Evolutionary conservation across 2,329 filamentous ascomycete species (phyloP), one percentile per base, ranked within the genome.

Genomic region (Neurospora crassa): DNA sequence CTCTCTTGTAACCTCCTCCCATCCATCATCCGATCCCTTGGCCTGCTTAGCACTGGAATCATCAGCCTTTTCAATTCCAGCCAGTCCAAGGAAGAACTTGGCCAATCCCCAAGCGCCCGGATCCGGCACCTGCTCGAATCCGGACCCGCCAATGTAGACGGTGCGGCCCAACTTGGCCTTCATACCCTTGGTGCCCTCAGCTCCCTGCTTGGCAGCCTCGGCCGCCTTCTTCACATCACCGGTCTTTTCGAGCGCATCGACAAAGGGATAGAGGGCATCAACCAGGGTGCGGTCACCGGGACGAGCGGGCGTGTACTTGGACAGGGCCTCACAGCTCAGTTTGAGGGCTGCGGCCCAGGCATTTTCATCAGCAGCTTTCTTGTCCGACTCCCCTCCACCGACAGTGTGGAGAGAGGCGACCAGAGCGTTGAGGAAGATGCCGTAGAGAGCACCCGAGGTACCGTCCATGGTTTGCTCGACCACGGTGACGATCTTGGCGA

Each of bases 131-230:
- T 92, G 83, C 82, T 89, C 89, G 82, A 86, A 94, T 18, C 91
- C 91, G 78, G 84, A 87, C 73, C 91, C 91, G 73, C 92, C 93
- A 69, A 97, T 89, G 79, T 96, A 96, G 12, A 96, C 93, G 1
- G 91, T 89, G 72, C 93, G 84, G 8, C 96, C 96, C 53, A 99
- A 83, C 76, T 91, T 96, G 59, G 96, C 93, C 80, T 91, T 89
- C 94, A 99, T 97, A 34, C 91, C 92, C 83, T 94, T 97, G 24
- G 96, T 98, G 40, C 88, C 88, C 74, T 95, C 91, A 4, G 94
- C 91, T 0, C 91, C 96, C 67, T 89, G 85, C 74, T 88, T 87
- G 0, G 94, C 91, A 1, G 92, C 93, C 76, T 89, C 84, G 0
- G 93, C 93, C 8, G 96, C 94, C 78, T 89, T 85, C 74, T 88